Base-by-base conservation (phyloP, 805 yeast species). In the Candida easanensis region DNA sequence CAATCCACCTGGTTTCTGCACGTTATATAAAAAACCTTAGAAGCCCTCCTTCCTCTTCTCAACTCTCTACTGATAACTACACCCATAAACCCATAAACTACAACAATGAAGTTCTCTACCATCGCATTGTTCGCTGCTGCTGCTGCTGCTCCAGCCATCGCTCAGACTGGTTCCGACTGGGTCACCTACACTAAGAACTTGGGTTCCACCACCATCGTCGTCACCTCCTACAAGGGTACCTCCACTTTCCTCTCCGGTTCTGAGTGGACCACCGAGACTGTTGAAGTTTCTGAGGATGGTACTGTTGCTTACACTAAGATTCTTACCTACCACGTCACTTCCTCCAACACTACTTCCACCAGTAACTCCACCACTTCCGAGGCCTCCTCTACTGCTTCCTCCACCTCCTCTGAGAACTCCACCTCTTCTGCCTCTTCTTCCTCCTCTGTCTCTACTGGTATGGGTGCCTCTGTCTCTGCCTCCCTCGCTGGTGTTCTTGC, bases 121-220 rank as follows among this genome's bases (percentile, higher is more conserved):
- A 36, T 38, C 31, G 36, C 41, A 9, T 23, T 38, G 32, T 11
- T 38, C 25, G 25, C 25, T 22, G 41, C 39, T 21, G 38, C 39
- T 21, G 38, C 56, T 21, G 22, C 52, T 23, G 52, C 46, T 18
- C 45, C 57, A 16, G 38, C 45, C 42, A 25, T 50, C 32, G 55
- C 47, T 21, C 58, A 50, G 44, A 54, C 46, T 39, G 59, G 53
- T 31, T 45, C 51, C 41, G 52, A 57, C 50, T 39, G 42, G 42
- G 8, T 22, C 10, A 22, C 25, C 25, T 22, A 22, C 25, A 22
- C 25, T 22, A 22, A 22, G 25, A 22, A 22, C 37, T 26, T 39
- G 23, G 42, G 37, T 8, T 21, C 37, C 25, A 33, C 38, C 15
- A 23, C 42, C 22, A 26, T 39, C 33, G 19, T 25, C 16, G 42